These are phyloP conservation scores for Penicillium canariense DNA, from an alignment of 495 filamentous ascomycete species.

Conservation along the genomic window DNA sequence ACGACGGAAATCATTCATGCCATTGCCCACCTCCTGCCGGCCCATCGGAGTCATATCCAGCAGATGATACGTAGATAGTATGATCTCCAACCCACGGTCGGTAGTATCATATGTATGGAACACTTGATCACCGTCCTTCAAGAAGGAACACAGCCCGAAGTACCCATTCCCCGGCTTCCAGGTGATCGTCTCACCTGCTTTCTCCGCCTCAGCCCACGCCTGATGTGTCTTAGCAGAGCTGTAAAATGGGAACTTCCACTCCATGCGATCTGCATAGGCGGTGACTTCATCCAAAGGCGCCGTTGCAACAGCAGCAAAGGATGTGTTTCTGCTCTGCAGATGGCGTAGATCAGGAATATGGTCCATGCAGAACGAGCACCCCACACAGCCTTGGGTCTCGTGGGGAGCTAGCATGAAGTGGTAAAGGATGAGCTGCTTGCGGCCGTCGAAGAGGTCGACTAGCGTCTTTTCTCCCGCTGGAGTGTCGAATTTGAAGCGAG, in stretches of 20 bases:
- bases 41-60: constrained; percentile 28
- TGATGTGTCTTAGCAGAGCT: constrained; percentile 28
- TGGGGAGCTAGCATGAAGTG: constrained; percentile 46
- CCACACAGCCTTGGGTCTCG: constrained; percentile 31
- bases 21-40: constrained; percentile 27
- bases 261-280: constrained; percentile 36
- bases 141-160: constrained; percentile 40
- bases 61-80: constrained; percentile 26
- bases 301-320: constrained; percentile 36
- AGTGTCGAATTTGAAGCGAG: constrained; percentile 34
- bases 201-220: constrained; percentile 20
- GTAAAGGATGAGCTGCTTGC: constrained; percentile 47
- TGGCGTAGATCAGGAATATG: constrained; percentile 38
- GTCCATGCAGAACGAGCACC: constrained; percentile 40
- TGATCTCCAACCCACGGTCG: constrained; percentile 33
- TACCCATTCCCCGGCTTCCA: constrained; percentile 30
- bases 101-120: constrained; percentile 45
- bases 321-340: constrained; percentile 33
- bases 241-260: constrained; percentile 46
- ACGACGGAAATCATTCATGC: constrained; percentile 18
- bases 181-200: constrained; percentile 19
- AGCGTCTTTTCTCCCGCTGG: constrained; percentile 32
- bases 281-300: constrained; percentile 36
- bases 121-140: constrained; percentile 29
- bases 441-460: constrained; percentile 37